These are phyloP conservation scores for Euphrasia arctica DNA, from an alignment of 305 asterid genomes.

Conservation along the genomic window DNA sequence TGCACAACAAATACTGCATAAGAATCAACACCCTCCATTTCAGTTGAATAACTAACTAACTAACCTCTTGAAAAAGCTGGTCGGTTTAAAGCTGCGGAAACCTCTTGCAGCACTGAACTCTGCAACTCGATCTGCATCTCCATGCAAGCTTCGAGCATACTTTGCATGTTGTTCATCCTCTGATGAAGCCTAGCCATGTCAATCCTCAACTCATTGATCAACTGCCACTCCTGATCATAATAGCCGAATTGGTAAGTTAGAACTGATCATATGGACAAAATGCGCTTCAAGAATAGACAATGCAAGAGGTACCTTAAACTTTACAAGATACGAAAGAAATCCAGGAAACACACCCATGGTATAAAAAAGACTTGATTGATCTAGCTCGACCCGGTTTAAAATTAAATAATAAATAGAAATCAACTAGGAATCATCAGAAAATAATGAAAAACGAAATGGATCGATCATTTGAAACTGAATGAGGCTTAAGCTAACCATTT, in stretches of 20 bases:
- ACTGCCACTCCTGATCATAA: slow-evolving; percentile 64
- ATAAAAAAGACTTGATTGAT: background rate
- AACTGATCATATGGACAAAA: background rate
- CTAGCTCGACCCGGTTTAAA: background rate
- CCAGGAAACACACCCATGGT: background rate
- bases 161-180: slow-evolving; percentile 77
- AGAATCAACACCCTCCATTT: no score
- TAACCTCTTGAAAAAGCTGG: slow-evolving; percentile 49
- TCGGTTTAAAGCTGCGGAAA: slow-evolving; percentile 79
- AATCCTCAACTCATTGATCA: slow-evolving; percentile 61
- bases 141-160: slow-evolving; percentile 87
- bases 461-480: background rate
- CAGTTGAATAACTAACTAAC: slow-evolving; percentile 35
- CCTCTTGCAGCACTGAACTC: slow-evolving; percentile 70
- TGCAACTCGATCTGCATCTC: slow-evolving; percentile 90
- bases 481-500: slow-evolving; percentile 43
- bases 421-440: no score
- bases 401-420: no score
- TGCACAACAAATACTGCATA: no score
- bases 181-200: slow-evolving; percentile 83
- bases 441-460: background rate
- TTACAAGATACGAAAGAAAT: no score
- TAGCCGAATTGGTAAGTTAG: background rate
- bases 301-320: no score
- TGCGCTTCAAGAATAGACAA: background rate